phyloP scores from a whole-genome alignment of 768 basidiomycete species.

The Naematelia encephala region DNA sequence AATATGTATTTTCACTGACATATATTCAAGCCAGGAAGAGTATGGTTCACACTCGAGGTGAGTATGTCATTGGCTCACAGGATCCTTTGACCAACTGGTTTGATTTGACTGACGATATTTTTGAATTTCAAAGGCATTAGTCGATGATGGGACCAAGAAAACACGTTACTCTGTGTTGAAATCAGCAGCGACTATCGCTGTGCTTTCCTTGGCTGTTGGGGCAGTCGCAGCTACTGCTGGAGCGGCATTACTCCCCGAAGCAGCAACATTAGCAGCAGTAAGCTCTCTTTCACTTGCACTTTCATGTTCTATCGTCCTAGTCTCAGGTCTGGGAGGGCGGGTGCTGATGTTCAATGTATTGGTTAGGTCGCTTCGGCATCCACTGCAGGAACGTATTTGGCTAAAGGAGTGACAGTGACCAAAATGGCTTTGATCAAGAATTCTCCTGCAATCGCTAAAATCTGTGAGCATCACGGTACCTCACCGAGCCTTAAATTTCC shows the following conservation, averaged over 20 bases:
- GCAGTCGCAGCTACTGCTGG: conserved; percentile 46
- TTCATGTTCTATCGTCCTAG: background rate
- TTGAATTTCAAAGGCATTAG: conserved; percentile 23
- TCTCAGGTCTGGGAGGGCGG: background rate
- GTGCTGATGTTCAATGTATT: conserved; percentile 2
- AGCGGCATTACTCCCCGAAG: conserved; percentile 41
- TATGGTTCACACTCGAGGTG: conserved; percentile 47
- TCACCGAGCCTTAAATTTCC: conserved; percentile 1
- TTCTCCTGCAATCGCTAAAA: conserved; percentile 36
- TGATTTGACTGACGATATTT: background rate
- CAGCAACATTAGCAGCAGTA: conserved; percentile 27
- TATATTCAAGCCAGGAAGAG: conserved; percentile 34
- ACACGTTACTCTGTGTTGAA: conserved; percentile 42
- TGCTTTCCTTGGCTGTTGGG: conserved; percentile 38
- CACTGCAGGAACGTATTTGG: conserved; percentile 30
- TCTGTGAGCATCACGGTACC: conserved; percentile 24
- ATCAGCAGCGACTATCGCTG: conserved; percentile 46
- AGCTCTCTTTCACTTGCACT: conserved; percentile 9
- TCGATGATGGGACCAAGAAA: conserved; percentile 42
- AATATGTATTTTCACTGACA: background rate
- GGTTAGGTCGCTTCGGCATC: conserved; percentile 29
- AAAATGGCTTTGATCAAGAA: conserved; percentile 35
- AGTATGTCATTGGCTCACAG: too few species aligned
- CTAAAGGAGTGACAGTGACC: conserved; percentile 34
- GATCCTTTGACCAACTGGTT: background rate